These are phyloP conservation scores for Novymonas esmeraldas DNA, from an alignment of 208 protist species.

Conservation along the genomic window DNA sequence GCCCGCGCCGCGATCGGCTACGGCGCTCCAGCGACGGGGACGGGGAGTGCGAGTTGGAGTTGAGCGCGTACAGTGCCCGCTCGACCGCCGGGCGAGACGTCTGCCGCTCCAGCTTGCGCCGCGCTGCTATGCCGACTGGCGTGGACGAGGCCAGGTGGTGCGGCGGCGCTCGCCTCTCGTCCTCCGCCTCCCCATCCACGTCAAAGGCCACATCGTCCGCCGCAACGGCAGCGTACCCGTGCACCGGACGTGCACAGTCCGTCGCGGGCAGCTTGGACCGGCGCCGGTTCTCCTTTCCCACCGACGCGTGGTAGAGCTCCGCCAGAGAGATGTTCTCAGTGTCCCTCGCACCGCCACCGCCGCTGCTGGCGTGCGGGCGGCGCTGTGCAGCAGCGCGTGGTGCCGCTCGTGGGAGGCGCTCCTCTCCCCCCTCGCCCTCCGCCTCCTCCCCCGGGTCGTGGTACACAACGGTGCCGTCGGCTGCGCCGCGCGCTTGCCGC, in stretches of 20 bases:
- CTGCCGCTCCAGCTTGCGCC: constrained; percentile 53
- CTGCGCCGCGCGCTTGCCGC: constrained; percentile 2
- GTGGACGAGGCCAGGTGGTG: constrained; percentile 14
- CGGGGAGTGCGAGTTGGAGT: constrained; percentile 48
- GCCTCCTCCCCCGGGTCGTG: constrained; percentile 1
- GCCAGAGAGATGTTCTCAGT: constrained; percentile 28
- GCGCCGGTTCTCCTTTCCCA: constrained; percentile 30
- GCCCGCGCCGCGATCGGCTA: constrained; percentile 43
- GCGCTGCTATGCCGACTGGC: constrained; percentile 58
- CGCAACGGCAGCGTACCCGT: constrained; percentile 14
- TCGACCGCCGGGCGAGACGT: constrained; percentile 46
- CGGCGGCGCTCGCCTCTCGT: constrained; percentile 6
- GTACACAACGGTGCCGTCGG: constrained; percentile 25
- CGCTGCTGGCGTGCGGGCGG: not conserved
- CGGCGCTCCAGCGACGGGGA: constrained; percentile 36
- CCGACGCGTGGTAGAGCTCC: constrained; percentile 25
- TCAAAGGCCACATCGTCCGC: constrained; percentile 37
- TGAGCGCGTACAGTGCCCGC: constrained; percentile 59
- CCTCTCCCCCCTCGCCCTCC: not conserved
- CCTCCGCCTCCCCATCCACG: constrained; percentile 15
- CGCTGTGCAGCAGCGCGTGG: not conserved
- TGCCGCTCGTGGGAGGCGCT: no score
- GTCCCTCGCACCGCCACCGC: constrained; percentile 6
- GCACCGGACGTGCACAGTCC: not conserved
- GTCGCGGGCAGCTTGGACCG: constrained; percentile 8